These are phyloP conservation scores for Clavispora fructus DNA, from an alignment of 805 yeast genomes.

Conservation along the genomic window DNA sequence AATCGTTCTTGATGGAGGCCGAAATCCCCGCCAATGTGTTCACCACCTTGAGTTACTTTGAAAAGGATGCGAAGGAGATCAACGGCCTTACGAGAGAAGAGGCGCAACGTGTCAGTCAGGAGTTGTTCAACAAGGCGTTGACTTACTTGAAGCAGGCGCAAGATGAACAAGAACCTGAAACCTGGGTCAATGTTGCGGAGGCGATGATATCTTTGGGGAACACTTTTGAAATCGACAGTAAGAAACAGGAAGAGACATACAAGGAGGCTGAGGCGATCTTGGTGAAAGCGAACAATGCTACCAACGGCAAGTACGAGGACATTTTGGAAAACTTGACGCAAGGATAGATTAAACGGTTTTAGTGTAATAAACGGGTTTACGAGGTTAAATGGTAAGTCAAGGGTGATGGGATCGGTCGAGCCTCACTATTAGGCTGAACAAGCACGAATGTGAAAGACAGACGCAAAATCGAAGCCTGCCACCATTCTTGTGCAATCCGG, in stretches of 20 bases:
- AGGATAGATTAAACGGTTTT: background rate
- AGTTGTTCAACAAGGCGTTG: constrained; percentile 49
- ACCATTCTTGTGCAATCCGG: too few relatives aligned
- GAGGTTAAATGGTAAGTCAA: too few relatives aligned
- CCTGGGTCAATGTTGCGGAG: constrained; percentile 84
- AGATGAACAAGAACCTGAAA: constrained; percentile 68
- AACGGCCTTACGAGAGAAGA: constrained; percentile 32
- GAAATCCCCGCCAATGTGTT: constrained; percentile 54
- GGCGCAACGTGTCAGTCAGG: constrained; percentile 48
- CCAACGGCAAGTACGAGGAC: constrained; percentile 68
- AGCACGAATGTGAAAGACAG: too few relatives aligned
- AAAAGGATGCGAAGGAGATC: constrained; percentile 26
- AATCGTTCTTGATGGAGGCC: constrained; percentile 58
- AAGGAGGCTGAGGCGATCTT: constrained; percentile 63
- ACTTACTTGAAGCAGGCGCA: constrained; percentile 53
- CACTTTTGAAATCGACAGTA: constrained; percentile 56
- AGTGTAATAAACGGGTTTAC: too few relatives aligned
- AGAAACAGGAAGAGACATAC: constrained; percentile 65
- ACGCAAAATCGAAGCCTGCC: too few relatives aligned
- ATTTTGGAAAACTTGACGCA: constrained; percentile 48
- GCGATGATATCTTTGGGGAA: constrained; percentile 79
- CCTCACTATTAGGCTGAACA: too few relatives aligned
- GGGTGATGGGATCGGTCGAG: too few relatives aligned
- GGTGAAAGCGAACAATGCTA: constrained; percentile 69
- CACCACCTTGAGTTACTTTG: constrained; percentile 53